Evolutionary conservation across 305 asterid genomes (phyloP), one percentile per base, ranked within the genome.

Genomic region (Fraxinus xanthoxyloides): DNA sequence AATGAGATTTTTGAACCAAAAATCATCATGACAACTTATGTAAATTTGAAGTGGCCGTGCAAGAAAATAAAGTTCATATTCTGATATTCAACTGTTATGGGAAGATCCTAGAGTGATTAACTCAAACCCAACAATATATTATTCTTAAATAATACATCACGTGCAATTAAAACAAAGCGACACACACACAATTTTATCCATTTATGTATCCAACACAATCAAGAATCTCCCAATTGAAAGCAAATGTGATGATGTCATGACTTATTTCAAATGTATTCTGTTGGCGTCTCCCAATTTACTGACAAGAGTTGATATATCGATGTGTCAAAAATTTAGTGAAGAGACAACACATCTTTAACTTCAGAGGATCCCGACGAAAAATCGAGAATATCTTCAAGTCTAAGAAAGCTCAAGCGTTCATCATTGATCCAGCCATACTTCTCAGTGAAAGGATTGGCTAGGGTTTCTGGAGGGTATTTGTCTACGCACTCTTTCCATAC

Each of bases 401-500:
- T 78, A 24, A 87, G 1, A 56, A 82, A 87, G 82, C 89, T 83
- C 40, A 85, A 26, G 10, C 7, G 3, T 7, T 84, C 85, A 3
- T 83, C 89, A 30, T 87, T 79, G 69, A 89, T 63, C 92, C 92
- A 88, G 21, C 86, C 90, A 63, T 78, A 89, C 59, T 79, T 91
- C 46, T 91, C 88, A 19, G 56, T 21, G 75, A 84, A 90, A 24
- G 95, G 92, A 76, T 90, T 91, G 26, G 32, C 48, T 43, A 81
- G 26, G 13, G 46, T 72, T n/a, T 40, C 8, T 4, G 85, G 86
- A 38, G 94, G 94, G 70, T 91, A 87, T 9, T 73, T 19, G 43
- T 79, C 80, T 13, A 89, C 48, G 83, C 90, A 89, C 21, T 88
- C 92, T 40, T 76, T 72, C 92, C 92, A 91, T 4, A 88, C 94